Evolutionary conservation across 148 eudicot genomes (phyloP).

Genomic region (Vaccinium myrtillus): DNA sequence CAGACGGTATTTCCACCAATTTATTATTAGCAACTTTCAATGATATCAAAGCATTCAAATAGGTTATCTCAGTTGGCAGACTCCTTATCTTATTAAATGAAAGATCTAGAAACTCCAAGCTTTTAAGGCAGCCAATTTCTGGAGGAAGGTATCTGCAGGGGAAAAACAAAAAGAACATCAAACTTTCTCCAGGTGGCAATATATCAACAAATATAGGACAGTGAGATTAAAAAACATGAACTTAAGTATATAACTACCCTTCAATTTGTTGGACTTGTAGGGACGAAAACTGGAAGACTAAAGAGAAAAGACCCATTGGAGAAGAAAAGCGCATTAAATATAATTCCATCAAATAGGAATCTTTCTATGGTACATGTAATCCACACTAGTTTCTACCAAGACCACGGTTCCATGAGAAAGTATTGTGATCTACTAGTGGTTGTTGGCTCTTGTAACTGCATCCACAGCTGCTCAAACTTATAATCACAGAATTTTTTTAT

Average conservation of each 20-base stretch:
- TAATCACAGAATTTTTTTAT: no score
- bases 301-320: not conserved
- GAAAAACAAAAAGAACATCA: slow-evolving; percentile 2
- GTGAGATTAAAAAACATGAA: not conserved
- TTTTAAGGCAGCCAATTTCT: slow-evolving; percentile 75
- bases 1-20: slow-evolving; percentile 66
- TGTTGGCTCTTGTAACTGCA: not conserved
- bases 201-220: not conserved
- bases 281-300: not conserved
- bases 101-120: slow-evolving; percentile 79
- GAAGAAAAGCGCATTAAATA: not conserved
- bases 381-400: not conserved
- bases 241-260: not conserved
- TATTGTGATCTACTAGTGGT: not conserved
- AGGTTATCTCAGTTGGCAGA: slow-evolving; percentile 75
- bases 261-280: not conserved
- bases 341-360: not conserved
- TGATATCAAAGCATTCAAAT: slow-evolving; percentile 56
- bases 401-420: not conserved
- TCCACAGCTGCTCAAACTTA: not conserved
- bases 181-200: not conserved
- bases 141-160: slow-evolving; percentile 87
- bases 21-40: slow-evolving; percentile 80
- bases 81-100: slow-evolving; percentile 83
- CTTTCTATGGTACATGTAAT: not conserved